phyloP scores from a whole-genome alignment of 441 rosid genomes.

The Aleurites moluccanus region DNA sequence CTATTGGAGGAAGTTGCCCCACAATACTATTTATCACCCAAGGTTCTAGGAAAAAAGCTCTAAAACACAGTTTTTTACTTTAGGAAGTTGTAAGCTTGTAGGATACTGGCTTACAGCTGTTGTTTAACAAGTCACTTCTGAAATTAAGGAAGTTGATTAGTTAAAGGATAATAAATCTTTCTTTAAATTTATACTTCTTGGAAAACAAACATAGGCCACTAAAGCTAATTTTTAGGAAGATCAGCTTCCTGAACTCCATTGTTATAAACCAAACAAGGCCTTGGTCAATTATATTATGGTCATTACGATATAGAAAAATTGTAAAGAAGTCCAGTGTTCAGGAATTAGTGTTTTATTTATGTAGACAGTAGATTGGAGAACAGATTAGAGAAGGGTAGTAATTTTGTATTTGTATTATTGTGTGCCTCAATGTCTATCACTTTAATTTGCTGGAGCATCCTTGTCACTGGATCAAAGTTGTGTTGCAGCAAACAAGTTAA shows the following conservation, averaged over 20 bases:
- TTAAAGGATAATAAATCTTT: background rate
- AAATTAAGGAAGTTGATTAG: background rate
- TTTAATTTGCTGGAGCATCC: background rate
- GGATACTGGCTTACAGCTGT: too few relatives aligned
- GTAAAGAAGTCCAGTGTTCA: too few relatives aligned
- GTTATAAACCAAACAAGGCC: too few relatives aligned
- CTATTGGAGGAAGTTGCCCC: too few relatives aligned
- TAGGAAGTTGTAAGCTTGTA: too few relatives aligned
- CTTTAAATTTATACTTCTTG: background rate
- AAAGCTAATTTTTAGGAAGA: background rate
- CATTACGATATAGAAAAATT: too few relatives aligned
- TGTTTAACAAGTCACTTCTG: too few relatives aligned
- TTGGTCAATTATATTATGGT: too few relatives aligned
- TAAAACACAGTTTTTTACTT: background rate
- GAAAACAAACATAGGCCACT: background rate
- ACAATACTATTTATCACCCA: too few relatives aligned
- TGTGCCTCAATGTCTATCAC: background rate
- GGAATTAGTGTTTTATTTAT: too few relatives aligned
- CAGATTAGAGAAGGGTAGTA: background rate
- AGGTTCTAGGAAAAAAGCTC: background rate
- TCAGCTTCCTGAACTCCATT: background rate
- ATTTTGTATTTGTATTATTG: background rate
- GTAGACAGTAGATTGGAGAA: too few relatives aligned
- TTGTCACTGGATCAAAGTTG: background rate
- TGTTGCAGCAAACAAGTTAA: background rate